These are phyloP conservation scores for Penicillium digitatum DNA, from an alignment of 2,329 filamentous ascomycete genomes.

Conservation along the genomic window DNA sequence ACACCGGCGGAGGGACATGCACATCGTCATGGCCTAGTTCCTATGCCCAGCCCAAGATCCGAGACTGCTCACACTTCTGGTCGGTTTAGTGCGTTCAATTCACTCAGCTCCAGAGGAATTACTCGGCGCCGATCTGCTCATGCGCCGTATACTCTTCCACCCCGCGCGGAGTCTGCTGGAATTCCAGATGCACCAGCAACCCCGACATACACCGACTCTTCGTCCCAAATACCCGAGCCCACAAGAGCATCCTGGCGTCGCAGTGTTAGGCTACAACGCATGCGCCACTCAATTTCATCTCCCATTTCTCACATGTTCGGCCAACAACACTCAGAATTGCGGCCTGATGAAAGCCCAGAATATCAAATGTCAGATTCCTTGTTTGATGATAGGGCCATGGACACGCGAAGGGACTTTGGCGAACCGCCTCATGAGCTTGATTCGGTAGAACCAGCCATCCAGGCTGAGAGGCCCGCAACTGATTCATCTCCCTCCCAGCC, in stretches of 20 bases:
- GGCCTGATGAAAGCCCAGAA: constrained; percentile 28
- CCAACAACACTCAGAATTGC: constrained; percentile 28
- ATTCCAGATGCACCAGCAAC: constrained; percentile 29
- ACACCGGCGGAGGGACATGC: constrained; percentile 45
- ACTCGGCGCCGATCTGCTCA: constrained; percentile 39
- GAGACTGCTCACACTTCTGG: constrained; percentile 32
- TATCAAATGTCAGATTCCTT: constrained; percentile 29
- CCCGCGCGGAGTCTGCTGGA: constrained; percentile 32
- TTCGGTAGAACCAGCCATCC: constrained; percentile 39
- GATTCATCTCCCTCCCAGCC: constrained; percentile 25
- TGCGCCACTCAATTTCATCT: constrained; percentile 43
- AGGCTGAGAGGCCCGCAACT: constrained; percentile 29
- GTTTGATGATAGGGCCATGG: constrained; percentile 30
- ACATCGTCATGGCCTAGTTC: constrained; percentile 42
- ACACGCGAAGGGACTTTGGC: constrained; percentile 42
- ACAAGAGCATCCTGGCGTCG: constrained; percentile 39
- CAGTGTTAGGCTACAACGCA: constrained; percentile 40
- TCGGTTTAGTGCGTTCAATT: constrained; percentile 42
- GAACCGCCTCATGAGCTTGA: constrained; percentile 41
- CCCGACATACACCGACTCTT: constrained; percentile 27
- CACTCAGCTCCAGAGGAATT: constrained; percentile 38
- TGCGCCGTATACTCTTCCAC: constrained; percentile 39
- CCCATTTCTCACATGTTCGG: constrained; percentile 46
- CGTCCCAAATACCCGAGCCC: constrained; percentile 27
- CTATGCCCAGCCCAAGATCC: constrained; percentile 36